A percentile compares a stretch with the other conserved stretches of the same genome.
phyloP scores from a whole-genome alignment of 495 filamentous ascomycete genomes.

The Xylaria sp. region DNA sequence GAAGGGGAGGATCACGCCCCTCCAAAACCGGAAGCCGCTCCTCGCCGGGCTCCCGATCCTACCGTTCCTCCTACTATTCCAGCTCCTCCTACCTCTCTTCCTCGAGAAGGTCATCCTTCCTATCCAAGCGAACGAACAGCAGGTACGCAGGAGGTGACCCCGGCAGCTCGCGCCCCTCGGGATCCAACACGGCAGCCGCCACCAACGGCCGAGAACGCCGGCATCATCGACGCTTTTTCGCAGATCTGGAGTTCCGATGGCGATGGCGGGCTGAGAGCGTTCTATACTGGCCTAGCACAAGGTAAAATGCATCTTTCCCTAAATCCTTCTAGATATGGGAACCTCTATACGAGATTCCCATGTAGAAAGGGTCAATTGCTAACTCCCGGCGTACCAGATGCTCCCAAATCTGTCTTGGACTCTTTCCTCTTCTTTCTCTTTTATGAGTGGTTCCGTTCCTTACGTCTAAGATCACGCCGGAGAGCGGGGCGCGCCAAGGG shows the following conservation, averaged over 20 bases:
- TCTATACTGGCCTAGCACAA: conserved; percentile 76
- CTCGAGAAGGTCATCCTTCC: neutral
- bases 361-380: conserved; percentile 56
- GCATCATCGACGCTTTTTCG: conserved; percentile 69
- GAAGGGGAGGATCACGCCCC: neutral
- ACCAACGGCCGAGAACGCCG: conserved; percentile 53
- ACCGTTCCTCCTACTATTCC: conserved; percentile 15
- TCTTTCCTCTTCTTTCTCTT: conserved; percentile 71
- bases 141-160: conserved; percentile 23
- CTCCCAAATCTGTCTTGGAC: conserved; percentile 29
- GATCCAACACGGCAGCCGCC: conserved; percentile 6
- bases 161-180: conserved; percentile 14
- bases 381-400: conserved; percentile 9
- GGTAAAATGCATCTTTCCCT: conserved; percentile 60
- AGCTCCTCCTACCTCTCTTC: conserved; percentile 18
- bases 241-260: conserved; percentile 78
- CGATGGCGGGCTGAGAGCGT: conserved; percentile 71
- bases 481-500: conserved; percentile 17
- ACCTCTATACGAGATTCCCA: neutral
- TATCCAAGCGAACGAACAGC: conserved; percentile 4
- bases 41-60: neutral
- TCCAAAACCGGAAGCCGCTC: conserved; percentile 2
- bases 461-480: conserved; percentile 56
- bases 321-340: neutral
- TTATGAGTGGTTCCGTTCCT: conserved; percentile 67